These are phyloP conservation scores for Cordyceps cicadae DNA, from an alignment of 2,329 filamentous ascomycete species.

Conservation along the genomic window DNA sequence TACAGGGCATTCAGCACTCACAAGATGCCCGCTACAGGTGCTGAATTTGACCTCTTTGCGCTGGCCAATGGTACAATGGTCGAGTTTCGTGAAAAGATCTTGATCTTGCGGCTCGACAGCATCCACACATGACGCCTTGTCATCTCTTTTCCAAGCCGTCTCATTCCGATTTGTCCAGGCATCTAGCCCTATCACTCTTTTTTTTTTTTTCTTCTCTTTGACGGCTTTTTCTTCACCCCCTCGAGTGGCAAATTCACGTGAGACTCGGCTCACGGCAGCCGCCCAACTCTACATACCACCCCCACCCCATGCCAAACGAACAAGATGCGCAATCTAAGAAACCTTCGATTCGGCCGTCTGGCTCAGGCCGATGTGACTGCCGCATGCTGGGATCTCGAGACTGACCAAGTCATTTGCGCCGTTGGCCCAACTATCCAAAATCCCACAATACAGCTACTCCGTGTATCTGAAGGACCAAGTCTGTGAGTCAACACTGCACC, in stretches of 20 bases:
- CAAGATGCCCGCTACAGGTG: not conserved
- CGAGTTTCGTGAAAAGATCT: not conserved
- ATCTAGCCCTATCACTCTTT: not conserved
- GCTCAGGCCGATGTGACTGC: slow-evolving; percentile 59
- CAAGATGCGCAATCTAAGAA: slow-evolving; percentile 80
- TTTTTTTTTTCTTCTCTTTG: not conserved
- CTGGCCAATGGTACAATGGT: not conserved
- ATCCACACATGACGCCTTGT: slow-evolving; percentile 1
- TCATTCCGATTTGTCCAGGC: not conserved
- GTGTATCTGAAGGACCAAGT: slow-evolving; percentile 38
- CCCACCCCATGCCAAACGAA: not conserved
- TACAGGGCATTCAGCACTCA: not conserved
- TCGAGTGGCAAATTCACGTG: not conserved
- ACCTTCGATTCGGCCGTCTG: slow-evolving; percentile 62
- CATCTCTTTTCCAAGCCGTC: not conserved
- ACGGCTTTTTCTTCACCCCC: not conserved
- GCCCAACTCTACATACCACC: not conserved
- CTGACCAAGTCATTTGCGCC: slow-evolving; percentile 70
- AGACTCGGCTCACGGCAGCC: not conserved
- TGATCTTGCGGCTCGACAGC: not conserved
- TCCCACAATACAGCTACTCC: slow-evolving; percentile 63
- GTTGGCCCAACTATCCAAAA: slow-evolving; percentile 69
- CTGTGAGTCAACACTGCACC: slow-evolving; percentile 28
- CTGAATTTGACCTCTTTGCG: not conserved
- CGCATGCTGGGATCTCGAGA: slow-evolving; percentile 75